phyloP scores from a whole-genome alignment of 106 monocot genomes.

The Gastrodia elata region DNA sequence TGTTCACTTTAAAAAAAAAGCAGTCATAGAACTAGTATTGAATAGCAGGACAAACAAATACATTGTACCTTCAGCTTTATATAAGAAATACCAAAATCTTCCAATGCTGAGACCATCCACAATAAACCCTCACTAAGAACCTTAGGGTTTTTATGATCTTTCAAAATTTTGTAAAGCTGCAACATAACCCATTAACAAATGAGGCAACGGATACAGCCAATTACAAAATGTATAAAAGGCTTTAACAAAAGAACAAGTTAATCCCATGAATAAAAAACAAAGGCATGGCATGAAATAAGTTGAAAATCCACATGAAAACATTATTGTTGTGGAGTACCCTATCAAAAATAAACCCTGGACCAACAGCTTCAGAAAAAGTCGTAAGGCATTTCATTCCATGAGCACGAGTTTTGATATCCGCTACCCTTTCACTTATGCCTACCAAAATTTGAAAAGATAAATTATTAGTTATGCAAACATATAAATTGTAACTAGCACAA shows the following conservation, averaged over 20 bases:
- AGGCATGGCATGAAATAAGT: neutral
- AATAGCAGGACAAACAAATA: neutral
- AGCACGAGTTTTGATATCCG: conserved; percentile 93
- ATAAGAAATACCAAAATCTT: conserved; percentile 93
- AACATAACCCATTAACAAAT: neutral
- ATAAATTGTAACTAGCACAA: neutral
- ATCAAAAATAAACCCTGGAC: conserved; percentile 95
- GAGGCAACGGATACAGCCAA: neutral
- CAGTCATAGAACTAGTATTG: neutral
- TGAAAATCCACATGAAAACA: conserved; percentile 1
- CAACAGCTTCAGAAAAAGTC: conserved; percentile 88
- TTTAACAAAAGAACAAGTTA: neutral
- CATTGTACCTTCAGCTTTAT: conserved; percentile 76
- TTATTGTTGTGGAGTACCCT: conserved; percentile 38
- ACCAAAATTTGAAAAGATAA: neutral
- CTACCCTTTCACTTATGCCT: conserved; percentile 93
- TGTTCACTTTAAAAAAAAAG: neutral
- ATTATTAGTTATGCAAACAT: neutral
- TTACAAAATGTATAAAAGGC: neutral
- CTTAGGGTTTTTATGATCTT: conserved; percentile 97
- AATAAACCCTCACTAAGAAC: conserved; percentile 95
- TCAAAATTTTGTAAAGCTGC: conserved; percentile 98
- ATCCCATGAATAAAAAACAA: neutral
- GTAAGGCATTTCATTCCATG: conserved; percentile 99
- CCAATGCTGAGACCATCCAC: conserved; percentile 97